Evolutionary conservation across 2,329 filamentous ascomycete genomes (phyloP), one percentile per base, ranked within the genome.

Genomic region (Trichoderma hamatum): DNA sequence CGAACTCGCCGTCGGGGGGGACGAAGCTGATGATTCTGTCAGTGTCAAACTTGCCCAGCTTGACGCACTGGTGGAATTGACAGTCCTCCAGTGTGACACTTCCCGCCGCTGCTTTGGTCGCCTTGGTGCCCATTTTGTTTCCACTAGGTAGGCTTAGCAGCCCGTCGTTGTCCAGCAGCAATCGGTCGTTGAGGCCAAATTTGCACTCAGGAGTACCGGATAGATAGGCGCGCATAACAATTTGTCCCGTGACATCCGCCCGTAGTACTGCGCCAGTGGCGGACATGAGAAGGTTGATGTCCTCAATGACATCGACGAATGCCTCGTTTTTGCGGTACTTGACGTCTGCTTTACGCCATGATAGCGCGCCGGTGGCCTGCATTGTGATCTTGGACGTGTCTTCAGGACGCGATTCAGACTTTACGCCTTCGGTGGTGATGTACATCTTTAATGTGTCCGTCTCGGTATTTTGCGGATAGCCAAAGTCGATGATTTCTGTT

Each of bases 391-490:
- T 96, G 74, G 94, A 95, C 62, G 95, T 97, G 80, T 99, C 95
- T 78, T 97, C 93, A 82, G 90, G 91, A 73, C 87, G 90, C 73
- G 89, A 85, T 79, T 94, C 94, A 36, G 94, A 96, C 81, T 97
- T 97, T 82, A 99, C 95, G 69, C 96, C 96, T 83, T 99, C 96
- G 43, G 96, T 99, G 54, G 96, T 99, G 77, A 99, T 99, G 85
- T 99, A 99, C 95, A 98, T 98, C 83, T 99, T 99, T 75, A 99
- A 85, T 19, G 96, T 98, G 80, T 99, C 96, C 66, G 95, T 97
- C 82, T 99, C 96, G 72, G 96, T 99, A 80, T 98, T 98, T 80
- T 99, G 96, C 39, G 96, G 96, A 79, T 99, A 99, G 72, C 96
- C 96, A 81, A 99, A 99, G 82, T 99, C 96, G 79, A 99, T 89